A percentile compares a stretch with the other conserved stretches of the same genome.
These are phyloP conservation scores for Cucumis cinereus DNA, from an alignment of 306 rosid species.

Conservation along the genomic window DNA sequence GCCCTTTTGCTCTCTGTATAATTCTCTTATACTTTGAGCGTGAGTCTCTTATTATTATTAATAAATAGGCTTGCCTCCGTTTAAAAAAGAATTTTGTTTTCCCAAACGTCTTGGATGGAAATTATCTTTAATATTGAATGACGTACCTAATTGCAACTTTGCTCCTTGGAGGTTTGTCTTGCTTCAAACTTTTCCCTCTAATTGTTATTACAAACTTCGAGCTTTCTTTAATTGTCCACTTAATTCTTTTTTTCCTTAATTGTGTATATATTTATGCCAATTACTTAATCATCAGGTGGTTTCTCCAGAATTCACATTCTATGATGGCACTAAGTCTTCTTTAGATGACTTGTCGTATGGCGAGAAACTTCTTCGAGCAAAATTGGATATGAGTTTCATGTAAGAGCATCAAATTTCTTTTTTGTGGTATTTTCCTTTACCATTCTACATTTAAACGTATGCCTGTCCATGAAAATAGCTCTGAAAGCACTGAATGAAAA, in stretches of 20 bases:
- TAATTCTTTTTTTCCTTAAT: neutral
- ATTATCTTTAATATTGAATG: neutral
- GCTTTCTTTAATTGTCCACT: neutral
- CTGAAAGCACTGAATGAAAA: neutral
- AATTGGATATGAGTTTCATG: slow-evolving; percentile 95
- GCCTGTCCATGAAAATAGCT: neutral
- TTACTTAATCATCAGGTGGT: slow-evolving; percentile 47
- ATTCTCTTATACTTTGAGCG: too few species aligned
- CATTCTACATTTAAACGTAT: neutral
- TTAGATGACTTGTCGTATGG: slow-evolving; percentile 68
- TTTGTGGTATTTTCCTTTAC: neutral
- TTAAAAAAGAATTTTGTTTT: too few species aligned
- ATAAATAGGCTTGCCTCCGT: too few species aligned
- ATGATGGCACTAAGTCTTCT: slow-evolving; percentile 85
- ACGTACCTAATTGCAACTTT: neutral
- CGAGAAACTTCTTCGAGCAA: slow-evolving; percentile 97
- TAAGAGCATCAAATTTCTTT: slow-evolving; percentile 23
- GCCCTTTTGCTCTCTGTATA: too few species aligned
- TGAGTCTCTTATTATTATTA: too few species aligned
- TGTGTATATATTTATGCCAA: slow-evolving; percentile 1
- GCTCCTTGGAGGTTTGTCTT: neutral
- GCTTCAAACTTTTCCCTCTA: neutral
- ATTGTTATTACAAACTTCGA: neutral
- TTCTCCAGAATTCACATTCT: slow-evolving; percentile 89
- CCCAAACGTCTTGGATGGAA: neutral